Evolutionary conservation across 140 eudicot genomes (phyloP).

Genomic region (Stevia rebaudiana): DNA sequence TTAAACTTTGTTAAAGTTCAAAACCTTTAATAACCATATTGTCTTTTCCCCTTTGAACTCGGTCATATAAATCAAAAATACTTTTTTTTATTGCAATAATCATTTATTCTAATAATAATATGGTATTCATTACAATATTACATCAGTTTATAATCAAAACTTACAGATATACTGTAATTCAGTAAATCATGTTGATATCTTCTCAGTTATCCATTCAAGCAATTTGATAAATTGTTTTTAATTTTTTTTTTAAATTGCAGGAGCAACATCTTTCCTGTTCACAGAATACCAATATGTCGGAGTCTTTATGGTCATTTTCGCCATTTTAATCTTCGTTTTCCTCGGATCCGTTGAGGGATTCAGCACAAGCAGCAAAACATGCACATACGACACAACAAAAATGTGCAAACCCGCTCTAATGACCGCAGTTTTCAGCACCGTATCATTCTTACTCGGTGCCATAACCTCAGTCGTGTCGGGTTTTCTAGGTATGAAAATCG

Average conservation of each 20-base stretch:
- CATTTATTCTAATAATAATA: neutral
- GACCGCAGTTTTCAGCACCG: constrained; percentile 78
- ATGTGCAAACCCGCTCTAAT: constrained; percentile 87
- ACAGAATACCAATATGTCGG: constrained; percentile 88
- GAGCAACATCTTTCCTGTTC: constrained; percentile 78
- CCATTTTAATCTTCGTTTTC: constrained; percentile 71
- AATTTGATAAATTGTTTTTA: neutral
- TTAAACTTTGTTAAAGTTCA: no score
- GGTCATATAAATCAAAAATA: neutral
- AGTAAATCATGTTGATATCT: neutral
- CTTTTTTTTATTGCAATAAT: neutral
- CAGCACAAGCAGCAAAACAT: constrained; percentile 59
- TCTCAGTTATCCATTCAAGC: neutral
- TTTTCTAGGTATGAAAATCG: constrained; percentile 90
- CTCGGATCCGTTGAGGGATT: constrained; percentile 92
- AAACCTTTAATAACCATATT: no score
- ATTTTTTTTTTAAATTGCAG: constrained; percentile 32
- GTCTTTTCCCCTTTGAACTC: neutral
- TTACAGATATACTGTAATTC: neutral
- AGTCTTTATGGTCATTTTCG: constrained; percentile 76
- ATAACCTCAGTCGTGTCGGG: constrained; percentile 84
- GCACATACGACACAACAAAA: constrained; percentile 61
- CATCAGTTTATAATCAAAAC: neutral
- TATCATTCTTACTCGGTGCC: constrained; percentile 86
- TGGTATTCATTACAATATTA: neutral